Base-by-base conservation (phyloP, 1,284 basidiomycete genomes). In the Calocybe gambosa region DNA sequence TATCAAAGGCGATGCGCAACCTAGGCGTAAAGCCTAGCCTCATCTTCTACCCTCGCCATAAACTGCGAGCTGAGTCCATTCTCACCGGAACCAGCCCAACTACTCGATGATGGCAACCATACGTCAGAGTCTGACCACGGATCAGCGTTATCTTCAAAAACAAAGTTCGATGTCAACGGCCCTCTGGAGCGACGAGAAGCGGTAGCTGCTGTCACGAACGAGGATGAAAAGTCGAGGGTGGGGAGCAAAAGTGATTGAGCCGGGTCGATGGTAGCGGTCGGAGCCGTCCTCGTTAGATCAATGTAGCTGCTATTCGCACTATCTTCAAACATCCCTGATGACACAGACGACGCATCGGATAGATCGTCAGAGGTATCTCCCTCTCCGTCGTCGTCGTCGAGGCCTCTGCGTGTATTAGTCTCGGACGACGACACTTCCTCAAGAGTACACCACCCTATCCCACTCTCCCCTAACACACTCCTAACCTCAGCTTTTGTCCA, bases 361-460 rank as follows among this genome's bases (percentile, higher is more conserved):
- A 50, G 41, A 25, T 43, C 40, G 62, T 63, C 43, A 31, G 29
- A 31, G 29, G 29, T 10, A 46, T 60, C 55, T 19, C 62, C n/a
- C n/a, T n/a, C n/a, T n/a, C n/a, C n/a, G n/a, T n/a, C 58, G 18
- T 52, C 55, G 31, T 60, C 60, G 2, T 64, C 65, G 39, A 48
- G 37, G 3, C 12, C 34, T 18, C 40, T 41, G 2, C 20, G 10
- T 1, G 10, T 39, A 18, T 45, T 48, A 18, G 23, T 5, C 71
- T 70, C n/a, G 63, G 52, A 53, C 47, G 18, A 56, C 47, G 33
- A 53, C 33, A 21, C 65, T 62, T 87, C 84, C 57, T 85, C 78
- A 9, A 88, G 59, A 0, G 73, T 68, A 64, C 84, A 89, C 85
- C 86, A 89, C 0, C 80, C 82, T 3, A 69, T 75, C 15, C 80